Conservation (phyloP, 495 filamentous ascomycete genomes). For the Podospora anserina region DNA sequence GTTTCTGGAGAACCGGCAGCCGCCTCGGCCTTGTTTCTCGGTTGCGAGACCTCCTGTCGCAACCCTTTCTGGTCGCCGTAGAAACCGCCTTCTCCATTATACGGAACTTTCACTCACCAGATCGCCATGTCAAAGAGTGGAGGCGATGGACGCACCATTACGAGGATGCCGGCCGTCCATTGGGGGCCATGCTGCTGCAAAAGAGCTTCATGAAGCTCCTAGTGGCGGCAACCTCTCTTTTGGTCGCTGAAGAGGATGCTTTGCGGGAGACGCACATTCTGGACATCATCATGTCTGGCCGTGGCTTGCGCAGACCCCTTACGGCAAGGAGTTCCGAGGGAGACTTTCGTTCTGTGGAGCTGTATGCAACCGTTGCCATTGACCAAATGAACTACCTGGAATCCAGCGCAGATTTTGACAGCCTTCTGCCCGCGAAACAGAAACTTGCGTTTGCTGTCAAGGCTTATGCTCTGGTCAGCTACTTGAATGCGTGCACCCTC, state of each 20-base stretch:
- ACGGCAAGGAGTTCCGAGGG: constrained; percentile 43
- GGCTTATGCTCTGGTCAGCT: constrained; percentile 73
- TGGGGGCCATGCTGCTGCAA: constrained; percentile 90
- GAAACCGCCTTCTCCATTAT: constrained; percentile 86
- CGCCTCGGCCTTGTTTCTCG: constrained; percentile 66
- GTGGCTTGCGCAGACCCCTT: constrained; percentile 35
- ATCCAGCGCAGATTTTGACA: constrained; percentile 82
- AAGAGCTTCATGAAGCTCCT: constrained; percentile 81
- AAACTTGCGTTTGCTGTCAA: constrained; percentile 82
- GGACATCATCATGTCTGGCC: constrained; percentile 65
- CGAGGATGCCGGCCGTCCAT: constrained; percentile 67
- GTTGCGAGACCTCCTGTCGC: constrained; percentile 70
- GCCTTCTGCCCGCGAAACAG: constrained; percentile 84
- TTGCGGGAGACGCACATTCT: constrained; percentile 65
- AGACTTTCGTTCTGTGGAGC: constrained; percentile 59
- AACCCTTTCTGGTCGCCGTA: constrained; percentile 74
- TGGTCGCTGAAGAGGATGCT: constrained; percentile 59
- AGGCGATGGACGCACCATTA: constrained; percentile 80
- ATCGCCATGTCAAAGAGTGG: constrained; percentile 65
- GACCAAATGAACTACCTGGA: constrained; percentile 85
- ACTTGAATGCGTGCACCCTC: constrained; percentile 75
- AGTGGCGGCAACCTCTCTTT: constrained; percentile 69
- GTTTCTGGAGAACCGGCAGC: constrained; percentile 73
- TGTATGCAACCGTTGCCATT: constrained; percentile 67
- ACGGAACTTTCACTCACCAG: constrained; percentile 55